Conservation (phyloP, 2,329 filamentous ascomycete genomes). For the Aspergillus flavus region DNA sequence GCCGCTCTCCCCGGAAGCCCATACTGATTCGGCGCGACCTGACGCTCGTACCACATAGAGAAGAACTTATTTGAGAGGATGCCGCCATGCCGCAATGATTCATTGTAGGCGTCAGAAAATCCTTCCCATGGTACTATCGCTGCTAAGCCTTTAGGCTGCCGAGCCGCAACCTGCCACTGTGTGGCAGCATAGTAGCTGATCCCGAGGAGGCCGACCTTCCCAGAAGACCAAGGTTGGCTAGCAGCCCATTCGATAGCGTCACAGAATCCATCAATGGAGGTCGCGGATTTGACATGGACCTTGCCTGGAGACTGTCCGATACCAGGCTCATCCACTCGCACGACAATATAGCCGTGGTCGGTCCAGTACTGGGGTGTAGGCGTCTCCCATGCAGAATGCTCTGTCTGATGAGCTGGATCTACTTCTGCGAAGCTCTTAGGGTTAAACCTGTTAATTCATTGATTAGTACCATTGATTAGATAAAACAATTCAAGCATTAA, state of each 20-base stretch:
- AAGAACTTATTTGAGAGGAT: not conserved
- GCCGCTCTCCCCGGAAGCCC: too few relatives aligned
- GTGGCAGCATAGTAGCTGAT: not conserved
- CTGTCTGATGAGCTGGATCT: slow-evolving; percentile 52
- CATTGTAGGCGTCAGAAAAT: not conserved
- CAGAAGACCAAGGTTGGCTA: not conserved
- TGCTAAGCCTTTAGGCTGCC: not conserved
- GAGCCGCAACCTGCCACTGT: not conserved
- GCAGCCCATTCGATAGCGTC: not conserved
- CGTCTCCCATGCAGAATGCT: slow-evolving; percentile 60
- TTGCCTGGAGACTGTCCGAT: slow-evolving; percentile 13
- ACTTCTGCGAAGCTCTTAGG: slow-evolving; percentile 36
- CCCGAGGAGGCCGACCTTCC: not conserved
- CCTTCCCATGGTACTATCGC: not conserved
- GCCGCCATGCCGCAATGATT: not conserved
- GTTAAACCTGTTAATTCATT: too few relatives aligned
- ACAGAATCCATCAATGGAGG: not conserved
- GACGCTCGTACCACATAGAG: not conserved
- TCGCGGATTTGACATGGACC: not conserved
- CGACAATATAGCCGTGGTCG: slow-evolving; percentile 53
- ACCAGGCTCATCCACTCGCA: slow-evolving; percentile 55
- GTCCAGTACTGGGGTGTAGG: slow-evolving; percentile 60
- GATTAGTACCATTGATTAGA: too few relatives aligned
- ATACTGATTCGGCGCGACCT: not conserved
- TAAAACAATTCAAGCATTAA: too few relatives aligned